These are phyloP conservation scores for Taxillus chinensis DNA, from an alignment of 164 flowering plant species.

Conservation along the genomic window DNA sequence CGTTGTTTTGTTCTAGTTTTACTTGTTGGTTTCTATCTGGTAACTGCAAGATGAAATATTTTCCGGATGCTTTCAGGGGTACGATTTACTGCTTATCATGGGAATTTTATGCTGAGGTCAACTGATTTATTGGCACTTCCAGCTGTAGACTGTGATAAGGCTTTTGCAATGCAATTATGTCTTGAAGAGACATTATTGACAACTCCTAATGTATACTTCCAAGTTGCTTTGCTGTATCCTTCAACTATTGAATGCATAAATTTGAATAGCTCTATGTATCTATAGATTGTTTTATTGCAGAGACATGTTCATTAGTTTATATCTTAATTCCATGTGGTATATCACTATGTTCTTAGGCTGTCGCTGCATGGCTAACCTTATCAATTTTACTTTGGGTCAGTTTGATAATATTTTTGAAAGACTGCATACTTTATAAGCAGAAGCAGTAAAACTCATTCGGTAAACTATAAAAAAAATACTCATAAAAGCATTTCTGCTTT, in stretches of 20 bases:
- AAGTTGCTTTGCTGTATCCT: conserved; percentile 99
- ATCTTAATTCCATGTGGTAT: too few relatives aligned
- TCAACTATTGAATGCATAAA: conserved; percentile 2
- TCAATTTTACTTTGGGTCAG: too few relatives aligned
- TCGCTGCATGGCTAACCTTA: too few relatives aligned
- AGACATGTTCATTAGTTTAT: too few relatives aligned
- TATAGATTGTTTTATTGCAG: too few relatives aligned
- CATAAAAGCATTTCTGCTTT: too few relatives aligned
- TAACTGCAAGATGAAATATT: conserved; percentile 4
- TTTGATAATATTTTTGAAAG: too few relatives aligned
- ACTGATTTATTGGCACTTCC: conserved; percentile 92
- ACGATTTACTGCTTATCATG: conserved; percentile 84
- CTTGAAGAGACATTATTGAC: conserved; percentile 87
- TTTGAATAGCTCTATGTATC: too few relatives aligned
- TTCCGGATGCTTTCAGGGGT: conserved; percentile 43
- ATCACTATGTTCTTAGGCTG: too few relatives aligned
- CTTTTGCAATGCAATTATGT: conserved; percentile 81
- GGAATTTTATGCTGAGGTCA: conserved; percentile 91
- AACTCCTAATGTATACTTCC: conserved; percentile 79
- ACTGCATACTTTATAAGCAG: too few relatives aligned
- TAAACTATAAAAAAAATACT: too few relatives aligned
- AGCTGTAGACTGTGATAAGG: conserved; percentile 98
- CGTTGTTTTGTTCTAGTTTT: background rate
- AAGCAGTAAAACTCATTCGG: too few relatives aligned
- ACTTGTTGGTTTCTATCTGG: conserved; percentile 11